Conservation (phyloP, 2,329 filamentous ascomycete species). For the Hymenoscyphus salicellus region DNA sequence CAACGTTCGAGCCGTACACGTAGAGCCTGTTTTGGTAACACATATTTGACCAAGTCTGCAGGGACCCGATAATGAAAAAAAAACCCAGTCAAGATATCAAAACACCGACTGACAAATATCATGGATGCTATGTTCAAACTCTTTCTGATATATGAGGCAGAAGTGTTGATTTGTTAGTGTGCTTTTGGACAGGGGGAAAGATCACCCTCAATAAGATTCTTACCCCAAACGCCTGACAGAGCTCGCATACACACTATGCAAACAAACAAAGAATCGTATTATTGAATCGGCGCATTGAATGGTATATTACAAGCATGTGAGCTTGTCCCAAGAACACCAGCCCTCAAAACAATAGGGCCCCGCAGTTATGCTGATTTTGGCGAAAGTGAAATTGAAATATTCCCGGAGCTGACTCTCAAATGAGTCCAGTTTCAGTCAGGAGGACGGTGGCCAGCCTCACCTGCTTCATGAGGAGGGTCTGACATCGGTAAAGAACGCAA, state of each 20-base stretch:
- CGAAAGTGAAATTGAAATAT: background rate
- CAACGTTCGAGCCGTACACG: no score
- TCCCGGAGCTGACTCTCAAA: background rate
- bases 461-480: background rate
- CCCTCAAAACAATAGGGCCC: background rate
- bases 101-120: background rate
- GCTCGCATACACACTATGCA: background rate
- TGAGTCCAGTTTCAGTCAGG: background rate
- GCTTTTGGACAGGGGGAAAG: background rate
- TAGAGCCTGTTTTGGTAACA: background rate
- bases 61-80: background rate
- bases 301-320: background rate
- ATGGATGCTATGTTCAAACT: background rate
- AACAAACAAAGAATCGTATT: background rate
- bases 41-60: background rate
- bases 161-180: background rate
- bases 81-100: background rate
- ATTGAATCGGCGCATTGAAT: background rate
- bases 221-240: background rate
- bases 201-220: background rate
- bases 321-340: background rate
- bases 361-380: no score
- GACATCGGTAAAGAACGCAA: background rate
- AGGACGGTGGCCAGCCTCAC: background rate
- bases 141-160: background rate